Conservation (phyloP, 768 basidiomycete genomes). For the Hemileccinum impolitum region DNA sequence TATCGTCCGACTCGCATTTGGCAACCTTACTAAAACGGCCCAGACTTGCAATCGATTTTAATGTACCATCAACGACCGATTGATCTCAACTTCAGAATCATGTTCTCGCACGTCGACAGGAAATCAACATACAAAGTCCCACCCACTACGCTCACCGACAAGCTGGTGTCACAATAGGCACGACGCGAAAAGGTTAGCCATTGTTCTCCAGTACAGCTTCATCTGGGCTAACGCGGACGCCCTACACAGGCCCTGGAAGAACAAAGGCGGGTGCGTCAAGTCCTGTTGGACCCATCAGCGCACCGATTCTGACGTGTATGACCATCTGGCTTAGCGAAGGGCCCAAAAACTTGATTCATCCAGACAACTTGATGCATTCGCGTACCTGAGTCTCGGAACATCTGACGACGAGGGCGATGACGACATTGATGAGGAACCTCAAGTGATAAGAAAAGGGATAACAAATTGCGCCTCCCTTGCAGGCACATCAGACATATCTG, state of each 20-base stretch:
- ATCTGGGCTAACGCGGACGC: slow-evolving; percentile 13
- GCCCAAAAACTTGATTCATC: slow-evolving; percentile 65
- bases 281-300: background rate
- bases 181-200: slow-evolving; percentile 48
- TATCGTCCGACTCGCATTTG: too few species aligned
- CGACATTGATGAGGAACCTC: slow-evolving; percentile 36
- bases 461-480: slow-evolving; percentile 48
- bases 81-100: slow-evolving; percentile 8
- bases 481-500: slow-evolving; percentile 17
- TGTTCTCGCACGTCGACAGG: slow-evolving; percentile 25
- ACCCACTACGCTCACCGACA: slow-evolving; percentile 46
- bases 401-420: slow-evolving; percentile 57
- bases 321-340: slow-evolving; percentile 50
- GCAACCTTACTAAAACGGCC: background rate
- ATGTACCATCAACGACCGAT: slow-evolving; percentile 6
- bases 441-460: slow-evolving; percentile 45
- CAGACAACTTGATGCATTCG: slow-evolving; percentile 51
- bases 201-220: slow-evolving; percentile 2
- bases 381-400: slow-evolving; percentile 56
- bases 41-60: background rate
- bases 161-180: slow-evolving; percentile 53
- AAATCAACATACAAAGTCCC: slow-evolving; percentile 38
- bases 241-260: slow-evolving; percentile 69
- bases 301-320: slow-evolving; percentile 4
- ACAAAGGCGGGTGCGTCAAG: slow-evolving; percentile 63